Percentiles rank a stretch among this genome's conserved stretches.
Evolutionary conservation across 345 rosid species (phyloP).

Genomic region (Salix arbutifolia): DNA sequence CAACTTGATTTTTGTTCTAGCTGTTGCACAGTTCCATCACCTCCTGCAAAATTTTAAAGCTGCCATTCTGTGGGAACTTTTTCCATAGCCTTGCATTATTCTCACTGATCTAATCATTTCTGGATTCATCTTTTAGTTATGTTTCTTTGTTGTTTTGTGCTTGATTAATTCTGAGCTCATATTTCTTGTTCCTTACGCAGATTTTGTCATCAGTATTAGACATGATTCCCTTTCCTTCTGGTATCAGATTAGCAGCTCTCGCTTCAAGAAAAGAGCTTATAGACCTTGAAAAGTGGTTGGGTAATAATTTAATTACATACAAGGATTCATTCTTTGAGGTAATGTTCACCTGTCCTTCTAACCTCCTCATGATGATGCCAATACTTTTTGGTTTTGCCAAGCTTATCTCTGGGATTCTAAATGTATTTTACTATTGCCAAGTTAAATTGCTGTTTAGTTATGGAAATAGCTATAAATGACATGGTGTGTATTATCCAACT

Average conservation of each 20-base stretch:
- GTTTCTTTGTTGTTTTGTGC: not conserved
- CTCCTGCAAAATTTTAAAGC: not conserved
- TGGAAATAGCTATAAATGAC: constrained; percentile 2
- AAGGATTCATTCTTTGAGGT: constrained; percentile 86
- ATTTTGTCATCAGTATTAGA: constrained; percentile 66
- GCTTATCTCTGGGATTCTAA: not conserved
- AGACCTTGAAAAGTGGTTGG: constrained; percentile 87
- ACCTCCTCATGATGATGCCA: not conserved
- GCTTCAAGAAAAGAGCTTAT: constrained; percentile 71
- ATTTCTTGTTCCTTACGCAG: constrained; percentile 39
- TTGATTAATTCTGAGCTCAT: not conserved
- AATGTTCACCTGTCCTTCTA: constrained; percentile 5
- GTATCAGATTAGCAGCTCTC: constrained; percentile 75
- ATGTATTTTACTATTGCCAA: not conserved
- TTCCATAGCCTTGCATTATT: not conserved
- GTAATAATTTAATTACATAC: constrained; percentile 45
- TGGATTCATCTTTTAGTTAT: not conserved
- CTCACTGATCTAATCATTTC: not conserved
- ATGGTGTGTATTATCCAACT: constrained; percentile 17
- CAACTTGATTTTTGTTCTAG: not conserved
- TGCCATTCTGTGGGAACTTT: not conserved
- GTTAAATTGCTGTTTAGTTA: not conserved
- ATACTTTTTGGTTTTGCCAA: not conserved
- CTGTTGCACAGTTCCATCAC: not conserved
- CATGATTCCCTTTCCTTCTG: constrained; percentile 59